Percentiles rank a stretch among this genome's conserved stretches.
phyloP scores from a whole-genome alignment of 768 basidiomycete genomes.

The Leucocoprinus sp. region DNA sequence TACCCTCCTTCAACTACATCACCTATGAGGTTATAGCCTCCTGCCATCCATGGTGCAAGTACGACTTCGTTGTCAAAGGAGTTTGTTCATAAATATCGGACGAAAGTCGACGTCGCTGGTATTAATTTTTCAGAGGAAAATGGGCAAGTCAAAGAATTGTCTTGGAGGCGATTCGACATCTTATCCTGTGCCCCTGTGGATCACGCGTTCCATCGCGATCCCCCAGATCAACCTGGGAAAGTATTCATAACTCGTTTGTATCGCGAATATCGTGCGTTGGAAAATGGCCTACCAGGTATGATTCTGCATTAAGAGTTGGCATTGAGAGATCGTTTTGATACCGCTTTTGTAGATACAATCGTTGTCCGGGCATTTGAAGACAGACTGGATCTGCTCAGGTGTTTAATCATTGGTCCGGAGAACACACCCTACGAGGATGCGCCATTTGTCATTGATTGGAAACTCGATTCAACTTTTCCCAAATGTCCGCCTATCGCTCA shows the following conservation, averaged over 20 bases:
- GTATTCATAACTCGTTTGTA: constrained; percentile 67
- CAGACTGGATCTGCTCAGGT: constrained; percentile 77
- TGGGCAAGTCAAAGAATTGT: constrained; percentile 22
- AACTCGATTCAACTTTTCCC: constrained; percentile 78
- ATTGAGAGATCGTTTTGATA: neutral
- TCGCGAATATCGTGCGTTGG: constrained; percentile 77
- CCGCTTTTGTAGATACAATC: constrained; percentile 55
- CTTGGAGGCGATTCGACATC: constrained; percentile 80
- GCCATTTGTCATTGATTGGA: constrained; percentile 93
- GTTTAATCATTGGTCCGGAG: constrained; percentile 84
- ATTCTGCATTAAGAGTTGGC: neutral
- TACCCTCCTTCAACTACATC: constrained; percentile 1
- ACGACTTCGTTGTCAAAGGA: constrained; percentile 1
- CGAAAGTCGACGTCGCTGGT: neutral
- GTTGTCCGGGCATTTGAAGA: constrained; percentile 88
- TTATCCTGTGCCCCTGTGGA: constrained; percentile 69
- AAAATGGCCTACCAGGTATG: constrained; percentile 76
- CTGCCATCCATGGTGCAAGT: neutral
- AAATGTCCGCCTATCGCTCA: constrained; percentile 78
- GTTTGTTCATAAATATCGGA: constrained; percentile 11
- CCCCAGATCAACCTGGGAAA: constrained; percentile 59
- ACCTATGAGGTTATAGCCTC: neutral
- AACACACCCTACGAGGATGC: constrained; percentile 95
- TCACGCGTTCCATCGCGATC: constrained; percentile 67
- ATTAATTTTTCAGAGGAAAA: constrained; percentile 3